phyloP scores from a whole-genome alignment of 2,329 filamentous ascomycete genomes.

The Aspergillus tanneri region DNA sequence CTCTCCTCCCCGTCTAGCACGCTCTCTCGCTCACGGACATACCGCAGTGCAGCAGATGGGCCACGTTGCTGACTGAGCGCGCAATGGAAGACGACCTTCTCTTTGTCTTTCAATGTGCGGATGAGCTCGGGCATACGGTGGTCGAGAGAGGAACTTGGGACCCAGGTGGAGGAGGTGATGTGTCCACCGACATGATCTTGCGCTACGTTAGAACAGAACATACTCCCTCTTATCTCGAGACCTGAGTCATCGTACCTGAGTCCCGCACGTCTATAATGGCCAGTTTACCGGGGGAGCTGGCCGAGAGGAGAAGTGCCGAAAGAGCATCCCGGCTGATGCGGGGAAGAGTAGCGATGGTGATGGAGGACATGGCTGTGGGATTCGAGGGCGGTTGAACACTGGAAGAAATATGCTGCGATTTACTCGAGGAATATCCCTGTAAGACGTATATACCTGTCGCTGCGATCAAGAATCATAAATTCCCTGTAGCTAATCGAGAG shows the following conservation, averaged over 20 bases:
- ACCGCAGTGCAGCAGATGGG: constrained; percentile 77
- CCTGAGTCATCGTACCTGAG: constrained; percentile 49
- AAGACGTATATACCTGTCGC: no score
- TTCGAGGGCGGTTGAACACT: no score
- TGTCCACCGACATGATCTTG: constrained; percentile 90
- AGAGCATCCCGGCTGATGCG: constrained; percentile 70
- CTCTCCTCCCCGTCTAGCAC: constrained; percentile 44
- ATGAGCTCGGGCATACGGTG: constrained; percentile 78
- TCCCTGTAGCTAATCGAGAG: no score
- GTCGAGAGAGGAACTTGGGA: constrained; percentile 72
- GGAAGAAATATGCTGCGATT: background rate
- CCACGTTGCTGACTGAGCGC: constrained; percentile 87
- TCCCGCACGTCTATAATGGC: constrained; percentile 90
- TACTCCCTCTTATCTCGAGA: background rate
- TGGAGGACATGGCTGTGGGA: constrained; percentile 46
- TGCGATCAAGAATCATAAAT: no score
- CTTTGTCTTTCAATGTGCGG: constrained; percentile 70
- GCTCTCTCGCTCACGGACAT: constrained; percentile 63
- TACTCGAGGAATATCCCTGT: no score
- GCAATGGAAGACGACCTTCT: constrained; percentile 92
- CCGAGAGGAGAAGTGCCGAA: constrained; percentile 61
- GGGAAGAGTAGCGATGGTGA: constrained; percentile 62
- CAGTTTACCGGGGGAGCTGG: constrained; percentile 49
- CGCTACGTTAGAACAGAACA: background rate
- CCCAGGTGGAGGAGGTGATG: constrained; percentile 73